phyloP scores from a whole-genome alignment of 306 rosid species.

The Benincasa hispida region DNA sequence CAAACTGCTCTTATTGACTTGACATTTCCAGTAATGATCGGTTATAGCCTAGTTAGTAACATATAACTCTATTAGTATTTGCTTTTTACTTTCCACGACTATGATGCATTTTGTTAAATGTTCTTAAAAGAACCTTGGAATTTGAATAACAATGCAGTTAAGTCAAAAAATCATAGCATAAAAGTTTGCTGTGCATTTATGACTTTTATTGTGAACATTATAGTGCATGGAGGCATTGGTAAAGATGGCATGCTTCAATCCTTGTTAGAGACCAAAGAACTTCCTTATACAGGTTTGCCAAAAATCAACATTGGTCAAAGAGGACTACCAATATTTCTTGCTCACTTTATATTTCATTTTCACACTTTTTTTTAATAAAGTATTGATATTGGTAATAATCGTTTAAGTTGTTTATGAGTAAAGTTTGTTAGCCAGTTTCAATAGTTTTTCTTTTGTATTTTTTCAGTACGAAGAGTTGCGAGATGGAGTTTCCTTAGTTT shows the following conservation, averaged over 20 bases:
- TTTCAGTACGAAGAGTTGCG: no score
- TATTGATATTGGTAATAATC: no score
- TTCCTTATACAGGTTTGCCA: constrained; percentile 71
- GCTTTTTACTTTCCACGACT: neutral
- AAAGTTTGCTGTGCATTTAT: neutral
- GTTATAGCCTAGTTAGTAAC: neutral
- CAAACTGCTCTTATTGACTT: constrained; percentile 99
- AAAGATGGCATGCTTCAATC: constrained; percentile 95
- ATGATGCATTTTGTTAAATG: neutral
- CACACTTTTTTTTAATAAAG: no score
- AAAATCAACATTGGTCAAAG: neutral
- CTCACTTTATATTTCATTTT: constrained; percentile 4
- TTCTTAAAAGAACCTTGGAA: neutral
- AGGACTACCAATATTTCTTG: neutral
- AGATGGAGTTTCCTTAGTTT: no score
- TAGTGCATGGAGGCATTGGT: constrained; percentile 99
- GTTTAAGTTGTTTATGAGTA: no score
- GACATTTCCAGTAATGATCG: constrained; percentile 77
- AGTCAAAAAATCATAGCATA: neutral
- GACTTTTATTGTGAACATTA: constrained; percentile 13
- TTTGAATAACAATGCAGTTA: neutral
- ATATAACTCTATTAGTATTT: neutral
- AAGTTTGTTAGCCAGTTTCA: no score
- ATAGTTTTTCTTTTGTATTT: no score
- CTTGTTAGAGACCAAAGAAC: constrained; percentile 67